Percentiles rank a stretch among this genome's conserved stretches.
Evolutionary conservation across 2,329 filamentous ascomycete species (phyloP).

Genomic region (Clarireedia homoeocarpa): DNA sequence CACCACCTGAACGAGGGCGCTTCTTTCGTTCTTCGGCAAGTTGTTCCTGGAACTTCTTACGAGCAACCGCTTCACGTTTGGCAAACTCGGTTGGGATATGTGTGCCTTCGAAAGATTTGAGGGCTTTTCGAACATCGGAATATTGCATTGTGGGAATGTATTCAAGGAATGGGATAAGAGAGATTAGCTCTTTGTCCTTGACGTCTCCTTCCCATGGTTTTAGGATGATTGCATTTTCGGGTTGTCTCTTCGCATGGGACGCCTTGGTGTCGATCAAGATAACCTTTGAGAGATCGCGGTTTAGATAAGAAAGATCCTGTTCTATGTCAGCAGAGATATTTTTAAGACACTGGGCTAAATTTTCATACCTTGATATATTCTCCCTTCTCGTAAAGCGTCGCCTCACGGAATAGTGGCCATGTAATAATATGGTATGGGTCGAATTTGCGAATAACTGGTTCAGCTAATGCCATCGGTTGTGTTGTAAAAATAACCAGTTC

Average conservation of each 20-base stretch:
- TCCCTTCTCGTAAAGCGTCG: conserved; percentile 93
- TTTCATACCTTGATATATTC: conserved; percentile 82
- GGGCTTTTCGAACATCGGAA: conserved; percentile 73
- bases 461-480: conserved; percentile 74
- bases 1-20: conserved; percentile 47
- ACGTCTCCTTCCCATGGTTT: conserved; percentile 82
- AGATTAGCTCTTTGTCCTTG: conserved; percentile 78
- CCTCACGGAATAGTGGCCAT: conserved; percentile 91
- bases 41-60: conserved; percentile 77
- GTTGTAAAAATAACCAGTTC: conserved; percentile 94
- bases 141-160: conserved; percentile 94
- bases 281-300: conserved; percentile 90
- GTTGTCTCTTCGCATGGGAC: conserved; percentile 76
- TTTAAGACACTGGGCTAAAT: background rate
- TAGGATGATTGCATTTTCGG: conserved; percentile 91
- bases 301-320: conserved; percentile 93
- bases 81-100: conserved; percentile 88
- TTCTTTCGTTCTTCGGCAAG: conserved; percentile 61
- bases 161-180: conserved; percentile 91
- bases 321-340: conserved; percentile 18
- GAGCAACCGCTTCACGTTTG: conserved; percentile 74
- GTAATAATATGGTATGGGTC: conserved; percentile 93
- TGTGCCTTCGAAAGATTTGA: conserved; percentile 83
- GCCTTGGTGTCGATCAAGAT: conserved; percentile 87
- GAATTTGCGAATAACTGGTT: conserved; percentile 84